Percentiles rank a stretch among this genome's conserved stretches.
These are phyloP conservation scores for Globisporangium acanthophoron DNA, from an alignment of 352 stramenopile genomes.

Conservation along the genomic window DNA sequence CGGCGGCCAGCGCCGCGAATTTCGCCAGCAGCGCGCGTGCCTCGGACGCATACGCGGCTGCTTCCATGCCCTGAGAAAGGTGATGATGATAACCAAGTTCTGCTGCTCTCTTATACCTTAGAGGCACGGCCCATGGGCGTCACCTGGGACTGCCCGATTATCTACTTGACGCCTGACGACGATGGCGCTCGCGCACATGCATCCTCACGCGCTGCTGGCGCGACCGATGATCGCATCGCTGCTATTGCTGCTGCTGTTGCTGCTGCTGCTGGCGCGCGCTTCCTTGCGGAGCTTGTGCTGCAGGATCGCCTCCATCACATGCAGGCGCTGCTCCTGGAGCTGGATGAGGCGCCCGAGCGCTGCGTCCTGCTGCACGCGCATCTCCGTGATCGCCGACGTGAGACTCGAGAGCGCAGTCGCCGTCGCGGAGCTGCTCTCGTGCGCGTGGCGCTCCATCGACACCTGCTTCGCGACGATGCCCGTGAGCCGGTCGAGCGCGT, in stretches of 20 bases:
- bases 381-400: conserved; percentile 42
- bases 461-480: conserved; percentile 54
- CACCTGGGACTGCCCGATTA: too few species aligned
- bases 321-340: conserved; percentile 63
- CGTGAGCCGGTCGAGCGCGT: conserved; percentile 56
- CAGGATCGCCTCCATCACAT: conserved; percentile 58
- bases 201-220: not conserved
- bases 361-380: conserved; percentile 41
- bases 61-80: not conserved
- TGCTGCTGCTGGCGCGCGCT: conserved; percentile 4
- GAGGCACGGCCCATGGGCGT: too few species aligned
- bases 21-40: conserved; percentile 10
- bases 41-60: not conserved
- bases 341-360: conserved; percentile 45
- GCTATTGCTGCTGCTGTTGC: not conserved
- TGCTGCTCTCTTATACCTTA: too few species aligned
- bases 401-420: conserved; percentile 27
- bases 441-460: conserved; percentile 23
- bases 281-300: conserved; percentile 57
- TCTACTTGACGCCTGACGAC: too few species aligned
- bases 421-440: conserved; percentile 20
- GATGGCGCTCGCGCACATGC: too few species aligned
- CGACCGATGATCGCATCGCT: not conserved
- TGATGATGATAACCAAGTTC: too few species aligned
- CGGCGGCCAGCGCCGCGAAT: conserved; percentile 12